Percentiles rank a stretch among this genome's conserved stretches.
Evolutionary conservation across 768 basidiomycete species (phyloP).

Genomic region (Lactifluus subvellereus): DNA sequence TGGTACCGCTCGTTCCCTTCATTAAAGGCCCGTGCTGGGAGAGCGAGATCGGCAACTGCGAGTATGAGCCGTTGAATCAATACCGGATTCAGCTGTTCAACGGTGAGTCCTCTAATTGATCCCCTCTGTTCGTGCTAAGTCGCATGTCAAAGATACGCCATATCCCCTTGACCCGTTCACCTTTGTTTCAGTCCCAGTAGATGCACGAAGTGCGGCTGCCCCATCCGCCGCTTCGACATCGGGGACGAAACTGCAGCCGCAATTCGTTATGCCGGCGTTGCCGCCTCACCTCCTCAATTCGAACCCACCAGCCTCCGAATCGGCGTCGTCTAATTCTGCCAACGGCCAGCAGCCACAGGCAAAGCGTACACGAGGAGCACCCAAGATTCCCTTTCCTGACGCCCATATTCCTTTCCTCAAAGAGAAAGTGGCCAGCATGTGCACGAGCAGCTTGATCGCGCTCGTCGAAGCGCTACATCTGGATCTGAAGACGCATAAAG

Average conservation of each 20-base stretch:
- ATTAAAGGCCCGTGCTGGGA: slow-evolving; percentile 84
- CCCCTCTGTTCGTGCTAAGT: not conserved
- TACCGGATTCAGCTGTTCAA: slow-evolving; percentile 83
- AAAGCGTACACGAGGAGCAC: slow-evolving; percentile 25
- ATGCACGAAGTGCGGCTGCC: slow-evolving; percentile 35
- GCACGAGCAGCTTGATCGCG: slow-evolving; percentile 55
- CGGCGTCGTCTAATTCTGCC: slow-evolving; percentile 20
- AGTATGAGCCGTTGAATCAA: slow-evolving; percentile 61
- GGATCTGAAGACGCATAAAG: slow-evolving; percentile 59
- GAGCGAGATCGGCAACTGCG: slow-evolving; percentile 54
- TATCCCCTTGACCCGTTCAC: slow-evolving; percentile 74
- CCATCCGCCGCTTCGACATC: slow-evolving; percentile 22
- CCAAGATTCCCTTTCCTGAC: slow-evolving; percentile 67
- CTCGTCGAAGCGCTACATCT: slow-evolving; percentile 71
- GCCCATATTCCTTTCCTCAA: slow-evolving; percentile 54
- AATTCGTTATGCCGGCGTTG: slow-evolving; percentile 41
- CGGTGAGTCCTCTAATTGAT: slow-evolving; percentile 42
- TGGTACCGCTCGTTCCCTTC: slow-evolving; percentile 74
- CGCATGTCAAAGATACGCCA: slow-evolving; percentile 50
- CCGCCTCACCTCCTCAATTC: slow-evolving; percentile 26
- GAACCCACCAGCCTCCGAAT: slow-evolving; percentile 7
- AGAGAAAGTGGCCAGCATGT: slow-evolving; percentile 54
- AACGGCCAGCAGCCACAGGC: slow-evolving; percentile 23
- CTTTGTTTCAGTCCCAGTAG: slow-evolving; percentile 49
- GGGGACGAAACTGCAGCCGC: slow-evolving; percentile 26